These are phyloP conservation scores for Dunaliella primolecta DNA, from an alignment of 139 green algal species.

Conservation along the genomic window DNA sequence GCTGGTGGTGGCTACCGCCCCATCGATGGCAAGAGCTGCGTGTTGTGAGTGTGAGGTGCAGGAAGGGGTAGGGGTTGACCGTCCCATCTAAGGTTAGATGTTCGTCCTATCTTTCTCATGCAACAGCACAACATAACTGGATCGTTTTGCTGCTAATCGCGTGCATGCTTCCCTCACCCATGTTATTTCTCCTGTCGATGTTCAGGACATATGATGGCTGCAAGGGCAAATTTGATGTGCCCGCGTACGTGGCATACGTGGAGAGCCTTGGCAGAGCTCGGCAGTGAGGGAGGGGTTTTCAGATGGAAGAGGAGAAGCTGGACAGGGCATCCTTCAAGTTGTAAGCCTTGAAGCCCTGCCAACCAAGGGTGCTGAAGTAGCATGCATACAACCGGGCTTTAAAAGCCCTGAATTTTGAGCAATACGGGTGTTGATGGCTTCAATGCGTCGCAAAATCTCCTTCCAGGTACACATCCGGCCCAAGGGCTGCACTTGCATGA, in stretches of 20 bases:
- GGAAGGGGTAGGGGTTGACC: too few relatives aligned
- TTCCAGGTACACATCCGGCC: too few relatives aligned
- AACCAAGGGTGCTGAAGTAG: too few relatives aligned
- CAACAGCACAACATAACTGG: background rate
- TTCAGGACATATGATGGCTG: slow-evolving; percentile 83
- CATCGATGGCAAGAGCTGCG: background rate
- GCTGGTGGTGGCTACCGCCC: background rate
- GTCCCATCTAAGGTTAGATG: too few relatives aligned
- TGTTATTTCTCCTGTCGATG: background rate
- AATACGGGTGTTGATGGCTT: too few relatives aligned
- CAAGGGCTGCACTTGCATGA: too few relatives aligned
- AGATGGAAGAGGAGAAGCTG: background rate
- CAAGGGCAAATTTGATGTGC: slow-evolving; percentile 96
- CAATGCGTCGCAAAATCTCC: background rate
- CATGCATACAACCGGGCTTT: too few relatives aligned
- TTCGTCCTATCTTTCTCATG: too few relatives aligned
- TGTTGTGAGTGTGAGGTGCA: background rate
- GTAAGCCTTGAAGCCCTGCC: background rate
- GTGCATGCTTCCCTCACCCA: background rate
- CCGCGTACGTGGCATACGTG: slow-evolving; percentile 57
- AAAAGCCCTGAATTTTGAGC: too few relatives aligned
- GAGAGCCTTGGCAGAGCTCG: slow-evolving; percentile 5
- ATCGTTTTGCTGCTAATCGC: background rate
- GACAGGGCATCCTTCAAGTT: background rate
- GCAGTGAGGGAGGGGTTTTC: background rate